A percentile compares a stretch with the other conserved stretches of the same genome.
phyloP scores from a whole-genome alignment of 805 yeast species.

The Yarrowia porcina region DNA sequence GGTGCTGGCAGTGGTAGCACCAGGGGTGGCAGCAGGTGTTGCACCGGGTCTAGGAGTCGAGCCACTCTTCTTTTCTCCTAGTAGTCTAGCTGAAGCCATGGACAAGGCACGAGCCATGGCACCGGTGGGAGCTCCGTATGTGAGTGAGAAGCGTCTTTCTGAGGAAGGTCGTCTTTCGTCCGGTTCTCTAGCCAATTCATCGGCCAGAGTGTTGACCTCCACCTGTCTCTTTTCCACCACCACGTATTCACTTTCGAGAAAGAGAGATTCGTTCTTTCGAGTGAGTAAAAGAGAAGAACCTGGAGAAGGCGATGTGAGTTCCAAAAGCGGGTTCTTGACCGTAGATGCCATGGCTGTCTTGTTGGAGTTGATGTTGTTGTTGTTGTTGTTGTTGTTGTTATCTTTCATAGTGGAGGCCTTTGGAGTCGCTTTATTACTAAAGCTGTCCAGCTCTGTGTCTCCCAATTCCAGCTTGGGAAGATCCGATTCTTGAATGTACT shows the following conservation, averaged over 20 bases:
- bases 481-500: conserved; percentile 49
- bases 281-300: background rate
- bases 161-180: background rate
- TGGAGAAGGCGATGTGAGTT: conserved; percentile 11
- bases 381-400: too few relatives aligned
- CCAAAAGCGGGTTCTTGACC: conserved; percentile 4
- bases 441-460: background rate
- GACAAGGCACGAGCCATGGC: conserved; percentile 86
- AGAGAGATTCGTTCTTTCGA: conserved; percentile 4
- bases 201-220: conserved; percentile 93
- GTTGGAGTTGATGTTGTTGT: too few relatives aligned
- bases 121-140: conserved; percentile 61
- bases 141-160: conserved; percentile 37
- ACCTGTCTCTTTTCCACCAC: conserved; percentile 93
- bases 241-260: conserved; percentile 79
- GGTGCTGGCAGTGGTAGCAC: too few relatives aligned
- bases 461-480: background rate
- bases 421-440: background rate
- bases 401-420: background rate
- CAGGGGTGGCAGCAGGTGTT: too few relatives aligned
- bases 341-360: background rate
- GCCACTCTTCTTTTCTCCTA: conserved; percentile 48
- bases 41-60: background rate
- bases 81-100: conserved; percentile 80
- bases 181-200: conserved; percentile 61